Base-by-base conservation (phyloP, 2,329 filamentous ascomycete species). In the Alternaria longipes region DNA sequence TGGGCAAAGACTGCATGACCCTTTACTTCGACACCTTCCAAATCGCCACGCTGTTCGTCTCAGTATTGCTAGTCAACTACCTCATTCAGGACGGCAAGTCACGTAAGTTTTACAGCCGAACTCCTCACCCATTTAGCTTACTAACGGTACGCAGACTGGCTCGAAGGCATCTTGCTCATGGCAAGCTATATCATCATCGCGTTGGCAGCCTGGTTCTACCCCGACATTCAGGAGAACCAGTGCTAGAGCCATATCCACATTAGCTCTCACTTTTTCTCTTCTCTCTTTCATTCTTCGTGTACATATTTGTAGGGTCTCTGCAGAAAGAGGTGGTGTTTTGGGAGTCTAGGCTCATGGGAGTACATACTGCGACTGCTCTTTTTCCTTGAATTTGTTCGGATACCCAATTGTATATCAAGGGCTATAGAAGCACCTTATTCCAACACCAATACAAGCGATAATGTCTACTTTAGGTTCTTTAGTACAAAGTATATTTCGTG, bases 1-100 rank as follows among this genome's bases (percentile, higher is more conserved):
- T 86, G 54, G 85, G 85, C 54, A 82, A 86, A 18, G 81, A 86
- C 51, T 80, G 83, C 38, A 89, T 91, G 92, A 92, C 89, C 20
- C 85, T 97, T 5, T 90, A 90, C 76, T 95, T 97, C 75, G 92
- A 96, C 74, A 89, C 89, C 1, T 97, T 97, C 83, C 92, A 97
- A 80, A 89, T 97, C 14, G 90, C 84, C 3, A 79, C 86, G 1
- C 77, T 89, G 2, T 89, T 90, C 61, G 84, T 89, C 24, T 78
- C 76, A 34, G 79, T 84, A n/a, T 74, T 84, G 51, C 67, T 87
- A 64, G 85, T 89, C 45, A 89, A 89, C 72, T 89, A 89, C 68
- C 80, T 89, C 18, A 89, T 89, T 47, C 83, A 84, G 62, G 86
- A 88, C 65, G 85, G 86, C 54, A 87, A 87, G 67, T 85, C 83